Base-by-base conservation (phyloP, 257 asterid species). In the Plantago ovata region DNA sequence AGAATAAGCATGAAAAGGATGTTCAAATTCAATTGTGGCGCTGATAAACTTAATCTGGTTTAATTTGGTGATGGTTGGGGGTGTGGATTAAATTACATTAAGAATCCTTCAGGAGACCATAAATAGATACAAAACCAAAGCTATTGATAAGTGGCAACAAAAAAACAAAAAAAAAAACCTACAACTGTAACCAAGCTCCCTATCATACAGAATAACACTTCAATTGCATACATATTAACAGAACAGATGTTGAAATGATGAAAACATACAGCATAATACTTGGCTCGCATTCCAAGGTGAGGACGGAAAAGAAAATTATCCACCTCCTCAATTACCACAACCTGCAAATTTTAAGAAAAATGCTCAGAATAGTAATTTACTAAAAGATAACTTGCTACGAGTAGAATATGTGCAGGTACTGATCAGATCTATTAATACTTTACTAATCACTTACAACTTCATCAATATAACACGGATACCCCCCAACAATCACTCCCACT, bases 271-370 rank as follows among this genome's bases (percentile, higher is more conserved):
- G 97, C 97, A 46, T 89, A 90, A 70, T 84, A 93, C 71, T 86
- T 84, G 58, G 97, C 84, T 74, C 94, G 83, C 64, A 89, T 68
- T 72, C 81, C 96, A 63, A 93, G 84, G 69, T 75, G 95, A 66
- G 97, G 98, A 50, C 98, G 90, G 58, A 93, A 93, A 24, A 93
- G 94, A 72, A 93, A 89, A 63, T 75, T 89, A 64, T 93, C 98
- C 77, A 93, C 95, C 75, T 93, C 96, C 28, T 89, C 89, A 54
- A 89, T 93, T 70, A 89, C 96, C 68, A 89, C 98, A 20, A 75
- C 82, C 97, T 93, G 94, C 47, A 68, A 73, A 49, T 33, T 49
- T 50, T 45, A 58, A 67, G 39, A 60, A 45, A 53, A 64, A 4
- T 33, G 45, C 12, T 48, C 51, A 57, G 22, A 7, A 56, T 53